Conservation (phyloP, 2,329 filamentous ascomycete species). For the Paracorniculantispora psalliotae region DNA sequence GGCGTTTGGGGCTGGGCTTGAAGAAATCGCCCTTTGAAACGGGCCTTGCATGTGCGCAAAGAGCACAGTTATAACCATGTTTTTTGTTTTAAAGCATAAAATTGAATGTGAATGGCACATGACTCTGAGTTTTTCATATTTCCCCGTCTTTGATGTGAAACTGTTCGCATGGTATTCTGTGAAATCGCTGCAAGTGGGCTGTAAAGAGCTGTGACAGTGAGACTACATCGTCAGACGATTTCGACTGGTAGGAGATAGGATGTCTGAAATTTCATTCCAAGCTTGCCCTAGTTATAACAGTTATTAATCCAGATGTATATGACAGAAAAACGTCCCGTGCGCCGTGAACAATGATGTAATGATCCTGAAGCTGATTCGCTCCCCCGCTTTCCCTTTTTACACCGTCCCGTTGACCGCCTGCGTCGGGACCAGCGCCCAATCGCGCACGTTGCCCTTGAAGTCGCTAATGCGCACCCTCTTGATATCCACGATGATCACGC, state of each 20-base stretch:
- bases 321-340: neutral
- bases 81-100: neutral
- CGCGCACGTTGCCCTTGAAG: constrained; percentile 89
- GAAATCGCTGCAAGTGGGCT: too few species aligned
- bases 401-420: constrained; percentile 36
- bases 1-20: constrained; percentile 7
- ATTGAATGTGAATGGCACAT: neutral
- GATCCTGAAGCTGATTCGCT: neutral
- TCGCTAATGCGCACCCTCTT: constrained; percentile 83
- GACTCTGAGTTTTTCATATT: neutral
- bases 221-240: too few species aligned
- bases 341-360: constrained; percentile 5
- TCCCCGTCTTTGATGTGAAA: too few species aligned
- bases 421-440: constrained; percentile 53
- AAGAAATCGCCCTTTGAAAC: neutral
- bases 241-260: neutral
- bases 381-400: neutral
- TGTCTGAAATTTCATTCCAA: neutral
- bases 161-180: neutral
- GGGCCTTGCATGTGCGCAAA: neutral
- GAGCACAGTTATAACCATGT: neutral
- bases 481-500: constrained; percentile 82
- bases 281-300: neutral
- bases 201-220: neutral
- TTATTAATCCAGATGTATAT: neutral